Percentiles rank a stretch among this genome's conserved stretches.
Conservation (phyloP, 2,329 filamentous ascomycete genomes). For the Aspergillus hortae region DNA sequence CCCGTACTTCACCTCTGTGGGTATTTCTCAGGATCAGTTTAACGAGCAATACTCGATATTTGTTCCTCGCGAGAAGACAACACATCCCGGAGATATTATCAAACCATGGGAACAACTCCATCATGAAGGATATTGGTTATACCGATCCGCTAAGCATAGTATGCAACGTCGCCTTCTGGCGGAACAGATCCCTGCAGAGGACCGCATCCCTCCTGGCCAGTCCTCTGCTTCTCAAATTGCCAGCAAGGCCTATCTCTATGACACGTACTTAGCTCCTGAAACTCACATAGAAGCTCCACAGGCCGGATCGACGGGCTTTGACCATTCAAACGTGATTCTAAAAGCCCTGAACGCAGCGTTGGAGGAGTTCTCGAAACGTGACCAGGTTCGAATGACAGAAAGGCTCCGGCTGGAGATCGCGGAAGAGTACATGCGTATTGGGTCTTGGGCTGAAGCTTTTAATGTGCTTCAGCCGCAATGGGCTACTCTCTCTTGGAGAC, state of each 20-base stretch:
- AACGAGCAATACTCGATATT: constrained; percentile 37
- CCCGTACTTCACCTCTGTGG: constrained; percentile 40
- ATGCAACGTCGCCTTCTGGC: constrained; percentile 50
- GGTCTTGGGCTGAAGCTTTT: constrained; percentile 50
- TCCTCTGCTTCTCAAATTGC: constrained; percentile 55
- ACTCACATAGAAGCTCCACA: constrained; percentile 54
- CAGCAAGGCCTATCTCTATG: constrained; percentile 52
- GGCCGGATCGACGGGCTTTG: constrained; percentile 42
- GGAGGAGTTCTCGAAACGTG: constrained; percentile 49
- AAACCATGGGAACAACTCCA: constrained; percentile 58
- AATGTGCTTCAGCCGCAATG: constrained; percentile 52
- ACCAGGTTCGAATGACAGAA: constrained; percentile 54
- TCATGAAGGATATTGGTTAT: constrained; percentile 61
- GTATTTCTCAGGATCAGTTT: constrained; percentile 20
- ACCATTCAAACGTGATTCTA: constrained; percentile 52
- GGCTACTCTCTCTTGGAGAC: constrained; percentile 56
- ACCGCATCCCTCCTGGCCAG: constrained; percentile 53
- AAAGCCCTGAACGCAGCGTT: constrained; percentile 46
- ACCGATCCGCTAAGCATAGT: constrained; percentile 51
- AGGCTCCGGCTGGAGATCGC: constrained; percentile 54
- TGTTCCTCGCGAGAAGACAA: constrained; percentile 50
- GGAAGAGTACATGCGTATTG: constrained; percentile 50
- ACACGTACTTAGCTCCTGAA: constrained; percentile 59
- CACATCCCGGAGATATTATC: constrained; percentile 47
- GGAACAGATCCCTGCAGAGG: constrained; percentile 56